These are phyloP conservation scores for Axilococcus clingmanii DNA, from an alignment of 139 green algal genomes.

Conservation along the genomic window DNA sequence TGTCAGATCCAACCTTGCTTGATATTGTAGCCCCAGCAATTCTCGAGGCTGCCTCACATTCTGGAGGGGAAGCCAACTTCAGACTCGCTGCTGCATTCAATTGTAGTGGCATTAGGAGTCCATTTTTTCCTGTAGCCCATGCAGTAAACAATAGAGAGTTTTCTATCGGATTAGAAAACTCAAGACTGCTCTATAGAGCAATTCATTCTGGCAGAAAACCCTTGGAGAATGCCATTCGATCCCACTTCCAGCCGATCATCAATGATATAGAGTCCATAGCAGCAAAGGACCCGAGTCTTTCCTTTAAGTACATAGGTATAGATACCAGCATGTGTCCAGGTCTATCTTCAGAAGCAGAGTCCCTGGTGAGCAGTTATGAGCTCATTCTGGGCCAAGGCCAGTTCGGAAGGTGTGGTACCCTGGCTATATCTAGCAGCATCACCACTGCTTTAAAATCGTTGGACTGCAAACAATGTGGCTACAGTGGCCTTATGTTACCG, in stretches of 20 bases:
- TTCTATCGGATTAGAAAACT: conserved; percentile 32
- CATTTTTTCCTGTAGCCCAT: conserved; percentile 36
- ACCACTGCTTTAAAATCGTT: conserved; percentile 35
- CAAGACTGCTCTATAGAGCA: conserved; percentile 20
- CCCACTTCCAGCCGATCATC: conserved; percentile 3
- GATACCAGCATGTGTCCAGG: conserved; percentile 35
- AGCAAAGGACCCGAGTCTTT: no score
- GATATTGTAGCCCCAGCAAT: conserved; percentile 6
- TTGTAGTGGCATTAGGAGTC: conserved; percentile 19
- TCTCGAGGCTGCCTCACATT: background rate
- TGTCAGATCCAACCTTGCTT: conserved; percentile 6
- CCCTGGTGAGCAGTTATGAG: conserved; percentile 14
- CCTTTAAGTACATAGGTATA: conserved; percentile 27
- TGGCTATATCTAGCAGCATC: conserved; percentile 25
- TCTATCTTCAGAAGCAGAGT: conserved; percentile 14
- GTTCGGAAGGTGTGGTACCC: conserved; percentile 31
- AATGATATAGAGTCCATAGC: conserved; percentile 1
- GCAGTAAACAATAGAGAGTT: conserved; percentile 10
- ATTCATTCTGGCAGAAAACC: conserved; percentile 2
- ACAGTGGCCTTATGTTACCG: conserved; percentile 48
- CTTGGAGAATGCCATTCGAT: background rate
- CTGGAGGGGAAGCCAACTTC: conserved; percentile 20
- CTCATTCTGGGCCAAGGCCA: conserved; percentile 10
- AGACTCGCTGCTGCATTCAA: conserved; percentile 25
- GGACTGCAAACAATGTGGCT: conserved; percentile 12